Evolutionary conservation across 2,329 filamentous ascomycete genomes (phyloP), one percentile per base, ranked within the genome.

Genomic region (Emergomyces africanus): DNA sequence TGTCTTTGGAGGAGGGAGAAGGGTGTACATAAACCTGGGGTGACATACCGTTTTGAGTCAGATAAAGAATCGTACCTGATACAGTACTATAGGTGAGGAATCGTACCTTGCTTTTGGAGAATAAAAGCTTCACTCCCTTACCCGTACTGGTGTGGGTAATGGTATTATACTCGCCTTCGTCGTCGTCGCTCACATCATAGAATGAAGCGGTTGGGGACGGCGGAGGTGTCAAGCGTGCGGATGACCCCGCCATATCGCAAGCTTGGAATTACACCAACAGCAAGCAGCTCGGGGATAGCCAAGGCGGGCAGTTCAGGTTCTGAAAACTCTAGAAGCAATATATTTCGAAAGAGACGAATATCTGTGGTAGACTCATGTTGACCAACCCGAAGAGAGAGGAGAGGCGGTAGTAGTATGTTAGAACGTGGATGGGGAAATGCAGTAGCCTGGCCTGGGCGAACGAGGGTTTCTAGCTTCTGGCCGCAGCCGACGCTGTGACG

Each of bases 121-220:
- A 96, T 15, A 99, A 79, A 37, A 99, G 79, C 75, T 97, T 99
- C 51, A 99, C 94, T 1, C 63, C 94, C 64, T 83, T 83, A 0
- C 88, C 87, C 2, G 84, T 84, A 65, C 82, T 83, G 3, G 84
- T 83, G 69, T 95, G 89, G 4, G 89, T 87, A 68, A 99, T 90
- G 20, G 90, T 97, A 71, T 95, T 89, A 77, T 99, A 99, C 50
- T 89, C 94, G 65, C 87, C 88, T 74, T 97, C 94, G 64, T 96
- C 91, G 69, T 96, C 90, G 77, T 99, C 95, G 73, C 89, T 96
- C 80, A 97, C 80, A 69, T 92, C 92, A 78, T 96, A 96, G 78
- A 92, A 94, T 68, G 90, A 95, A 57, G 86, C 89, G 2, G 88
- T 83, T 1, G 91, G 90, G 41, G 91, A 96, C 15, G 83, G 79